Evolutionary conservation across 2,329 filamentous ascomycete species (phyloP).

Genomic region (Pseudopithomyces chartarum): DNA sequence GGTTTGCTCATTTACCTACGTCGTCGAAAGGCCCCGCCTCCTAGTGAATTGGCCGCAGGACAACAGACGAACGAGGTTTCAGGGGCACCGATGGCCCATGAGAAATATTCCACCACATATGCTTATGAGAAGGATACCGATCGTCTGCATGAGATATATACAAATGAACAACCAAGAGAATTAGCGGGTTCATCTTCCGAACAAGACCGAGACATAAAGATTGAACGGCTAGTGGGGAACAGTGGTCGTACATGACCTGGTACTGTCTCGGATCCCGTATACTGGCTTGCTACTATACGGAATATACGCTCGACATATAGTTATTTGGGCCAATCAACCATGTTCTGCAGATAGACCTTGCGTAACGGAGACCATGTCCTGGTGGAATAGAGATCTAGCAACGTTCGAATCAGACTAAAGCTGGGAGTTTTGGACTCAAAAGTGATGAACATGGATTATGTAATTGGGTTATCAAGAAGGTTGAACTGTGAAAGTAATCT

Average conservation of each 20-base stretch:
- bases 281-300: background rate
- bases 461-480: too few relatives aligned
- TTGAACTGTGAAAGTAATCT: too few relatives aligned
- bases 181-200: background rate
- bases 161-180: background rate
- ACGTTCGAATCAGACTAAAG: too few relatives aligned
- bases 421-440: too few relatives aligned
- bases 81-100: background rate
- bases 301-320: background rate
- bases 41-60: background rate
- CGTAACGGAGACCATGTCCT: too few relatives aligned
- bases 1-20: constrained; percentile 12
- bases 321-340: background rate
- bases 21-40: background rate
- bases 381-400: too few relatives aligned
- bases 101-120: background rate
- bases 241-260: background rate
- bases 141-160: background rate
- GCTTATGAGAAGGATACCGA: background rate
- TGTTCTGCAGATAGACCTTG: too few relatives aligned
- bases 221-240: background rate
- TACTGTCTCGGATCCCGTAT: background rate
- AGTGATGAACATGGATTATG: too few relatives aligned
- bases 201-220: background rate
- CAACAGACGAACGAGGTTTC: background rate